A percentile compares a stretch with the other conserved stretches of the same genome.
These are phyloP conservation scores for Ustilago trichophora DNA, from an alignment of 1,284 basidiomycete species.

Conservation along the genomic window DNA sequence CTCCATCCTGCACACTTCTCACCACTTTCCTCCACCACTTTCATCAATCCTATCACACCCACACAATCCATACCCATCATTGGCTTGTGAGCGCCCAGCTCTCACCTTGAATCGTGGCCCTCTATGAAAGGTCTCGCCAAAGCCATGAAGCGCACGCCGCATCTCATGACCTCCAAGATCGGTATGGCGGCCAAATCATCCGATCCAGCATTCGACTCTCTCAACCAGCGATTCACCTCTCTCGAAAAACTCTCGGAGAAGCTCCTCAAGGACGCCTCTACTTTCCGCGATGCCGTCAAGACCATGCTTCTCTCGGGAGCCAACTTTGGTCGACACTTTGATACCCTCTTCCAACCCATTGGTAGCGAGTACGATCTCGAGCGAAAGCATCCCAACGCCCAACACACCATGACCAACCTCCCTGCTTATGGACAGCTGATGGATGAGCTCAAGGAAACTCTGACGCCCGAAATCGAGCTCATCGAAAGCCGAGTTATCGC, in stretches of 20 bases:
- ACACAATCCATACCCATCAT: neutral
- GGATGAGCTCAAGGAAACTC: conserved; percentile 81
- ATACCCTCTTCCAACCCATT: conserved; percentile 70
- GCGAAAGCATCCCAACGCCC: conserved; percentile 79
- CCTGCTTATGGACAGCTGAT: conserved; percentile 77
- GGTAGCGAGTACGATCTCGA: conserved; percentile 80
- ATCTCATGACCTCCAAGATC: conserved; percentile 62
- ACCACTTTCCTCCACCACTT: neutral
- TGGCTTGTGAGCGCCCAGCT: neutral
- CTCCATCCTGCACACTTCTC: too few relatives aligned
- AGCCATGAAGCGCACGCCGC: conserved; percentile 62
- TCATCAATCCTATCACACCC: neutral
- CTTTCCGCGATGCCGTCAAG: conserved; percentile 76
- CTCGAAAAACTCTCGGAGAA: conserved; percentile 87
- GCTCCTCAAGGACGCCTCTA: conserved; percentile 87
- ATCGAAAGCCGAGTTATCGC: conserved; percentile 86
- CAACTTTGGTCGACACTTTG: conserved; percentile 80
- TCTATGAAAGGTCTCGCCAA: conserved; percentile 60
- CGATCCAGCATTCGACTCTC: conserved; percentile 63
- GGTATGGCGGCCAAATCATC: conserved; percentile 61
- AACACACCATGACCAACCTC: conserved; percentile 81
- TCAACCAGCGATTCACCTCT: conserved; percentile 73
- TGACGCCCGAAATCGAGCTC: conserved; percentile 91
- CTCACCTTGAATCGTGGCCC: conserved; percentile 4
- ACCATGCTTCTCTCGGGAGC: conserved; percentile 80